Evolutionary conservation across 371 early-diverging fungal genomes (phyloP).

Genomic region (Mucor piriformis): DNA sequence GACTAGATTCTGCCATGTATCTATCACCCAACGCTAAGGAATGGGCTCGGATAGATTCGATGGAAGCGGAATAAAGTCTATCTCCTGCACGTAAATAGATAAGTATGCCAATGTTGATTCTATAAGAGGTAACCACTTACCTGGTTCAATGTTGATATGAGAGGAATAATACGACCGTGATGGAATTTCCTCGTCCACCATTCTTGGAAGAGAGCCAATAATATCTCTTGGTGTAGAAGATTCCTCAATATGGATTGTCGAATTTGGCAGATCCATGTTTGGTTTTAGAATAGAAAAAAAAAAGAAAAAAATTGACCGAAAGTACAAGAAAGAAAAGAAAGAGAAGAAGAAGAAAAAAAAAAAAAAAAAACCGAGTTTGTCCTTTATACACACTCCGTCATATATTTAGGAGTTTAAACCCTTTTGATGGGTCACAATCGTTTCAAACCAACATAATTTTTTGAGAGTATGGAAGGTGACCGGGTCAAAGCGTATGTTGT

Average conservation of each 20-base stretch:
- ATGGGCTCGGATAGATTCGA: constrained; percentile 60
- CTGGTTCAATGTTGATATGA: constrained; percentile 36
- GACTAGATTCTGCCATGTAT: constrained; percentile 24
- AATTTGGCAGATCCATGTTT: background rate
- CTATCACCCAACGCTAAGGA: constrained; percentile 55
- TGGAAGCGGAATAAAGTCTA: constrained; percentile 46
- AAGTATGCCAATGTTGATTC: too few relatives aligned
- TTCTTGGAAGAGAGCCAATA: constrained; percentile 9
- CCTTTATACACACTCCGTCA: background rate
- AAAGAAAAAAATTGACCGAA: background rate
- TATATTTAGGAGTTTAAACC: background rate
- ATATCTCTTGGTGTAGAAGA: constrained; percentile 27
- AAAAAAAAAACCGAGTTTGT: background rate
- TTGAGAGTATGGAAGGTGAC: constrained; percentile 3
- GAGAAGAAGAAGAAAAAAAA: background rate
- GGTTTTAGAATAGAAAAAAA: background rate
- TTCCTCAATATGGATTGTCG: background rate
- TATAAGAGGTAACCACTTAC: background rate
- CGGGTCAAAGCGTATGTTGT: constrained; percentile 33
- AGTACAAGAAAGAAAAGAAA: background rate
- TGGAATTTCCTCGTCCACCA: constrained; percentile 39
- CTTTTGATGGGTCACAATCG: background rate
- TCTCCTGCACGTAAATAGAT: constrained; percentile 8
- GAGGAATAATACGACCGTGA: constrained; percentile 55
- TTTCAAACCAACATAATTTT: too few relatives aligned